Evolutionary conservation across 305 asterid genomes (phyloP), one percentile per base, ranked within the genome.

Genomic region (Solanum hybrid): DNA sequence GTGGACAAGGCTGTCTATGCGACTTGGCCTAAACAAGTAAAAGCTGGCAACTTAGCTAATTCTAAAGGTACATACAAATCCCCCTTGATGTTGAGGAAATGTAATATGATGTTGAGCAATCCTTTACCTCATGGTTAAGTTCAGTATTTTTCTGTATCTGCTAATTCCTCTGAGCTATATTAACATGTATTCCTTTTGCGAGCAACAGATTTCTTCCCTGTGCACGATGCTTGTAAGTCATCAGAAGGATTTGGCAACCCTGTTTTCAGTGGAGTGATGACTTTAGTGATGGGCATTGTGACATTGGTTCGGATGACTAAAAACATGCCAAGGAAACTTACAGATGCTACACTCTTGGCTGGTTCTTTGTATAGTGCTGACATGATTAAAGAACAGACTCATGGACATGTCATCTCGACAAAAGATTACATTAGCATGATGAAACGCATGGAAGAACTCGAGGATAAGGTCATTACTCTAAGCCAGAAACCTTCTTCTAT

Each of bases 251-350:
- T 84, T 84, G 94, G 95, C 95, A 95, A 93, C 90, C 97, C 93
- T 2, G 79, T 97, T 38, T 94, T 94, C 79, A 92, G 95, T 2
- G 97, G 98, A 32, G 93, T 95, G 29, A 94, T 97, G 93, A 94
- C 98, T 20, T 93, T 97, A 5, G 94, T 97, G 0, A 94, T 97
- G 98, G 98, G 98, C 0, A 92, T 94, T 8, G 95, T 97, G 51
- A 94, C 98, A 2, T 92, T 97, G 98, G 95, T 97, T 8, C 94
- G 98, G 27, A 95, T 97, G 98, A 94, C 98, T 1, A 93, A 96
- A 2, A 96, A 93, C 94, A 95, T 97, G 98, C 99, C 98, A 6
- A 93, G 92, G 93, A 94, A 92, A 89, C 95, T 96, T 51, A 94
- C 98, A 41, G 98, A 97, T 72, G 93, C 98, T n/a, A 93, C 96